Evolutionary conservation across 805 yeast species (phyloP), one percentile per base, ranked within the genome.

Genomic region (Hanseniaspora pseudoguilliermondii): DNA sequence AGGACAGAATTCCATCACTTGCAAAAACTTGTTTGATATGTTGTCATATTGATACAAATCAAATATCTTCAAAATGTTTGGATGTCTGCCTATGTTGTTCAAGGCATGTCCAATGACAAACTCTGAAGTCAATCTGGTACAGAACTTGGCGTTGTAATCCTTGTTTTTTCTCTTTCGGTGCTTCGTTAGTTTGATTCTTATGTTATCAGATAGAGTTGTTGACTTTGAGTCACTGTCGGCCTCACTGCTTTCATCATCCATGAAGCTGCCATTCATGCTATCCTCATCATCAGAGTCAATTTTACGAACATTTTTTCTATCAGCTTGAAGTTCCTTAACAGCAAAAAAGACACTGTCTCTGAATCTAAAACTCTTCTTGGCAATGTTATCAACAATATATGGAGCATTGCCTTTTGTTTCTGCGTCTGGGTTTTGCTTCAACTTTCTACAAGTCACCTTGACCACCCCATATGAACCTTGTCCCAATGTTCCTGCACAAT

Each of bases 401-500:
- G 53, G 57, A 5, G 56, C 41, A 35, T 57, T 60, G 39, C 29
- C 25, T 29, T 41, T 46, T 18, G 55, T 44, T n/a, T 59, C 60
- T 8, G 44, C 54, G 9, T 57, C 51, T 8, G 49, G 51, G 3
- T 56, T 57, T 39, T 55, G 43, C 23, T 44, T 49, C 5, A 55
- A 38, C 3, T 60, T 57, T 49, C 89, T 67, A 83, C 95, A 43
- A 84, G 96, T 60, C 83, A 76, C 62, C 57, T 95, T 78, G 18
- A 91, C 97, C 60, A 86, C 95, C 56, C 97, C 98, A 71, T 89
- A 91, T 0, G 97, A 95, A 47, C 97, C 98, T 66, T 90, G 89
- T 21, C 97, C 97, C 57, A 81, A 76, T 35, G 75, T 67, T 9
- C 81, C 81, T 55, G 73, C 69, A 25, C 76, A 70, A 55, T 70